These are phyloP conservation scores for Liquidambar formosana DNA, from an alignment of 164 flowering plant species.

Conservation along the genomic window DNA sequence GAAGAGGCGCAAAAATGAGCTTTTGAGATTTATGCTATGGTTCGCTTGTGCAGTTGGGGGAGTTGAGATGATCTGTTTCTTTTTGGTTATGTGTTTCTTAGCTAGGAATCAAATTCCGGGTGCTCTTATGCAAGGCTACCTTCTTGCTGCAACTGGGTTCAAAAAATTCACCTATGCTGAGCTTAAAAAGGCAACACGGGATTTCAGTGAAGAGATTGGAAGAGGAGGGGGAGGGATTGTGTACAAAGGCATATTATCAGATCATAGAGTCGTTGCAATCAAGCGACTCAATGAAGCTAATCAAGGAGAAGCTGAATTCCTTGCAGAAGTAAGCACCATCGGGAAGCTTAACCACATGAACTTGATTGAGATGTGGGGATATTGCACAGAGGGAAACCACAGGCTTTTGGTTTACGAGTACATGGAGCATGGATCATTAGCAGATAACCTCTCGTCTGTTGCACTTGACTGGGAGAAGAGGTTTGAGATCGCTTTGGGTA, in stretches of 20 bases:
- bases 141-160: slow-evolving; percentile 9
- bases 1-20: not conserved
- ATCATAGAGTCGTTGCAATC: slow-evolving; percentile 5
- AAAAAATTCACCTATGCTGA: slow-evolving; percentile 6
- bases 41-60: not conserved
- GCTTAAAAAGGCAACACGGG: slow-evolving; percentile 5
- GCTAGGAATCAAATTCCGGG: not conserved
- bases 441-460: not conserved
- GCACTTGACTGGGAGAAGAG: slow-evolving; percentile 19
- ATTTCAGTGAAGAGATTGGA: slow-evolving; percentile 13
- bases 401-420: too few relatives aligned
- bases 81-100: not conserved
- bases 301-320: slow-evolving; percentile 8
- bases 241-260: slow-evolving; percentile 7
- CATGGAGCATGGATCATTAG: too few relatives aligned
- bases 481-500: slow-evolving; percentile 27
- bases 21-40: not conserved
- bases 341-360: too few relatives aligned
- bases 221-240: slow-evolving; percentile 14
- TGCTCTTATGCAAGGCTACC: not conserved
- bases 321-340: not conserved
- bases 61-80: not conserved
- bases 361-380: too few relatives aligned
- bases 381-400: too few relatives aligned
- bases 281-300: slow-evolving; percentile 2